Evolutionary conservation across 176 grass and related monocot species (phyloP), one percentile per base, ranked within the genome.

Genomic region (Carex littledalei): DNA sequence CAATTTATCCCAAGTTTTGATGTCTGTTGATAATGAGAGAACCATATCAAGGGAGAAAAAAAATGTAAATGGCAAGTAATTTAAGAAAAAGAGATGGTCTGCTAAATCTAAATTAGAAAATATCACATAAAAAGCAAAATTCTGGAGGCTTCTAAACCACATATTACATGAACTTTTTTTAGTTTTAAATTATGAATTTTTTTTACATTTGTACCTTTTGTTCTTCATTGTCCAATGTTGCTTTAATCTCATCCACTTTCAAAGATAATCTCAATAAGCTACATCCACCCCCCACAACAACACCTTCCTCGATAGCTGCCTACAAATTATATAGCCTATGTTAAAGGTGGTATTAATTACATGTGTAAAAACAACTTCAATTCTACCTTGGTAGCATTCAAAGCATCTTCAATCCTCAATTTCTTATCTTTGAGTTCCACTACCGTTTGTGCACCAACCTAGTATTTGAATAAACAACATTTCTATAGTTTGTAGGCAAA

Each of bases 371-470:
- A 24, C 29, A 62, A 74, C 11, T 70, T 60, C 55, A 39, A 16
- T 49, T 79, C 7, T 91, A 98, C 95, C 92, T 87, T 98, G 22
- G 95, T 94, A 87, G 92, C 91, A 83, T 98, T 98, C 45, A 98
- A 84, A 73, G 95, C 91, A 89, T 98, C 89, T 90, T 98, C 95
- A 89, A 98, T 83, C 85, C 95, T 94, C 49, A 98, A 81, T 57
- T 94, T 94, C 87, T 94, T 97, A 88, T 97, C 94, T 98, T 98
- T 98, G 72, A 94, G 72, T 82, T 98, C 92, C 41, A 98, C 92
- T 45, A 98, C 63, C 74, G 95, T 98, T 76, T 94, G 95, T 85
- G 95, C 92, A 87, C 95, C 92, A 29, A 94, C 89, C 95, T 98
- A 90, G 63, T 72, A 86, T 84, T 84, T 83, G 89, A 67, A 87